These are phyloP conservation scores for Neonectria ditissima DNA, from an alignment of 2,329 filamentous ascomycete species.

Conservation along the genomic window DNA sequence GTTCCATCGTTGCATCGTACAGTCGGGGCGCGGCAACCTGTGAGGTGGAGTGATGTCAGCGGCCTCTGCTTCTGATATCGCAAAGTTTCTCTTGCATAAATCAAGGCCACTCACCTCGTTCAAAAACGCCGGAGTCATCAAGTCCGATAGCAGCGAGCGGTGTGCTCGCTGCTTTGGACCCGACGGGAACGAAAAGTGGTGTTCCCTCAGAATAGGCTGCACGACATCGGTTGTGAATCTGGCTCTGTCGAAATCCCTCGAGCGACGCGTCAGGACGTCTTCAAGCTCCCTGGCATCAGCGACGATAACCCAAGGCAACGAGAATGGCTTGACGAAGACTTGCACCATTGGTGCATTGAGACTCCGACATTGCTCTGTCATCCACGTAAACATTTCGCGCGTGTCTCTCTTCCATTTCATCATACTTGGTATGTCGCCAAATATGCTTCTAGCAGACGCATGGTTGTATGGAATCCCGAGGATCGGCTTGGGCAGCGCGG, in stretches of 20 bases:
- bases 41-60: not conserved
- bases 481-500: constrained; percentile 29
- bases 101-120: not conserved
- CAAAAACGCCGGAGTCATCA: not conserved
- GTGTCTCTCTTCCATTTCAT: not conserved
- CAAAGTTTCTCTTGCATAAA: not conserved
- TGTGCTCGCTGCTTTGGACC: not conserved
- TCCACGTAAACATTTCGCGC: constrained; percentile 21
- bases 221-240: not conserved
- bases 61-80: not conserved
- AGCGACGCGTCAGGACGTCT: constrained; percentile 31
- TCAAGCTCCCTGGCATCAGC: constrained; percentile 33
- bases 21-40: constrained; percentile 48
- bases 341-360: constrained; percentile 31
- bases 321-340: constrained; percentile 33
- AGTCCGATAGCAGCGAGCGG: not conserved
- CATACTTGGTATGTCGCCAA: constrained; percentile 27
- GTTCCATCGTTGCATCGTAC: constrained; percentile 43
- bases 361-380: constrained; percentile 17
- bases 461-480: constrained; percentile 31
- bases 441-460: constrained; percentile 26
- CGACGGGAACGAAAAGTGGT: not conserved
- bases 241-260: constrained; percentile 34
- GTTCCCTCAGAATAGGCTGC: not conserved
- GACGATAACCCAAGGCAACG: constrained; percentile 28